Evolutionary conservation across 306 rosid species (phyloP), one percentile per base, ranked within the genome.

Genomic region (Hippophae gyantsensis): DNA sequence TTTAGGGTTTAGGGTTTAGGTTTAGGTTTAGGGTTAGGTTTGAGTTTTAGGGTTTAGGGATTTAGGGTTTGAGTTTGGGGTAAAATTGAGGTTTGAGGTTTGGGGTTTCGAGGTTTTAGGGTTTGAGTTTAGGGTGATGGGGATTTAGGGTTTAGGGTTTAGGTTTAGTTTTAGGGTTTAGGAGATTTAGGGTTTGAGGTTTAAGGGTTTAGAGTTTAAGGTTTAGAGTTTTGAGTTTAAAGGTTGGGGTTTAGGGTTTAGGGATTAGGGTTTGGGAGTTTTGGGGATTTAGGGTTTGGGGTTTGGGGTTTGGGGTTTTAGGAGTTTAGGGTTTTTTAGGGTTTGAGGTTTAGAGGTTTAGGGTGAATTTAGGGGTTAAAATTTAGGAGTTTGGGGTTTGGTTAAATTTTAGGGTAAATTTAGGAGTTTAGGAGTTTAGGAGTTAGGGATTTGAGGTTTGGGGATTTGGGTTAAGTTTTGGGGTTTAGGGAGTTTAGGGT

Each of bases 1-100:
- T n/a, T n/a, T n/a, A n/a, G n/a, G 59, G 58, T 63, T 52, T 63
- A 63, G 68, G 68, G 59, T 63, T 52, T 63, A 63, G 68, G 58
- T 49, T 51, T 51, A 49, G 51, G 48, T n/a, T n/a, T n/a, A n/a
- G n/a, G n/a, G n/a, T n/a, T n/a, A n/a, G 68, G 58, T 42, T 63
- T 63, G 52, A 27, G 67, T 18, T 51, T 63, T 27, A 42, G 67
- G 67, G 52, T 50, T 63, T 27, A 13, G 68, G 59, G 56, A 52
- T 63, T 11, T 14, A 59, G 48, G 46, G 52, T 42, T 51, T 18
- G 68, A 49, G 56, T 63, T 63, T 50, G 44, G 68, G 58, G 56
- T 52, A n/a, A n/a, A n/a, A n/a, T 51, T 51, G 44, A 59, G 59
- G 44, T 52, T 63, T 49, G 14, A 41, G 68, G 56, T 52, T 51